A percentile compares a stretch with the other conserved stretches of the same genome.
Evolutionary conservation across 305 asterid species (phyloP).

Genomic region (Coffea humblotiana): DNA sequence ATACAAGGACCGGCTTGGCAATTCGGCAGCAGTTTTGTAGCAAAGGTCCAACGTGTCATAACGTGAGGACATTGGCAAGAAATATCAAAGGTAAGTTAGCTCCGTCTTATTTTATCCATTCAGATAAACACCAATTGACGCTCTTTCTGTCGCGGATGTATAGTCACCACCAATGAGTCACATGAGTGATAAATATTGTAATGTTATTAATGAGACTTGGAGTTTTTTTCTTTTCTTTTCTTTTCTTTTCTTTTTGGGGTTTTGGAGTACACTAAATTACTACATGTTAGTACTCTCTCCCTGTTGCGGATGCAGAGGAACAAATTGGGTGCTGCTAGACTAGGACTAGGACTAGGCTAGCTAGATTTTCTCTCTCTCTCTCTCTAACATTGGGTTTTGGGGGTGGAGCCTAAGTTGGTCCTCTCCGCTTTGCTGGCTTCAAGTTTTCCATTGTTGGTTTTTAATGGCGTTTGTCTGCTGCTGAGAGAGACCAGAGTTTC

Average conservation of each 20-base stretch:
- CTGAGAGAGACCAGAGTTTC: constrained; percentile 50
- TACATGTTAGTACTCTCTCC: neutral
- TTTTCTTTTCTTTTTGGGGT: neutral
- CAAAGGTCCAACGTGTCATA: constrained; percentile 14
- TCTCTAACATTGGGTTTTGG: constrained; percentile 10
- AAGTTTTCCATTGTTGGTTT: constrained; percentile 66
- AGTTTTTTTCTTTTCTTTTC: neutral
- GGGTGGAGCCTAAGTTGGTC: constrained; percentile 80
- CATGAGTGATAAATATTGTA: neutral
- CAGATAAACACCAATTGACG: neutral
- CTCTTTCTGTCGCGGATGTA: neutral
- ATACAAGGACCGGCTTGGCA: neutral
- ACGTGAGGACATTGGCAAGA: constrained; percentile 11
- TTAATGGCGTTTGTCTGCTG: constrained; percentile 74
- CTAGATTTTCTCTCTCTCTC: constrained; percentile 30
- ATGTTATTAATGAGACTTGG: neutral
- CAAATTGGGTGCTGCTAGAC: neutral
- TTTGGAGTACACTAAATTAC: neutral
- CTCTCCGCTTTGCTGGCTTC: constrained; percentile 75
- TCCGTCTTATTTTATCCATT: neutral
- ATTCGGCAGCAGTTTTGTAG: neutral
- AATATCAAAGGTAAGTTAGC: constrained; percentile 11
- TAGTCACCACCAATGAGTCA: neutral
- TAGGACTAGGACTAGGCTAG: constrained; percentile 2
- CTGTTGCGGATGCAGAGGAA: neutral